Evolutionary conservation across 352 stramenopile genomes (phyloP).

Genomic region (Phytophthora meadii): DNA sequence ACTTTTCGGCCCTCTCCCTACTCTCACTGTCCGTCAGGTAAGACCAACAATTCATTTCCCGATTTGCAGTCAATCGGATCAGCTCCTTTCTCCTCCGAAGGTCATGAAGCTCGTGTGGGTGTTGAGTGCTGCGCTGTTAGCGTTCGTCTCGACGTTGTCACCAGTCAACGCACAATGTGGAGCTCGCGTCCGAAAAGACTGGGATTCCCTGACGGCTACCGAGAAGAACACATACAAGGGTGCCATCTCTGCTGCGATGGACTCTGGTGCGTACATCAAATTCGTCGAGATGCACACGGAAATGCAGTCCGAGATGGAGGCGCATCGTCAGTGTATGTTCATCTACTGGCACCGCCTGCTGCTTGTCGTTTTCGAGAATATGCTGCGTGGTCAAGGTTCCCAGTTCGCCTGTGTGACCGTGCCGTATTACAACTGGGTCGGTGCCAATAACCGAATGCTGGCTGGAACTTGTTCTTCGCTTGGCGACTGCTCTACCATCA

Average conservation of each 20-base stretch:
- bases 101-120: constrained; percentile 33
- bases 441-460: constrained; percentile 45
- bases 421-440: constrained; percentile 84
- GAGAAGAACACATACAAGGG: constrained; percentile 61
- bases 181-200: constrained; percentile 38
- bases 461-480: constrained; percentile 54
- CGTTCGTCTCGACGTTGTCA: constrained; percentile 3
- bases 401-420: constrained; percentile 76
- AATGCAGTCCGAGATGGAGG: constrained; percentile 56
- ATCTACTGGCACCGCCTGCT: constrained; percentile 84
- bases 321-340: constrained; percentile 78
- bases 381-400: constrained; percentile 65
- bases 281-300: constrained; percentile 74
- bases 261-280: constrained; percentile 61
- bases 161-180: constrained; percentile 29
- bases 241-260: constrained; percentile 56
- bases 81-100: constrained; percentile 10
- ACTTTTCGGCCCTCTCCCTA: constrained; percentile 10
- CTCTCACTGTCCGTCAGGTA: constrained; percentile 13
- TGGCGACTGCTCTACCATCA: constrained; percentile 51
- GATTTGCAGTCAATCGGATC: constrained; percentile 22
- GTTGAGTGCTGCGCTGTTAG: constrained; percentile 10
- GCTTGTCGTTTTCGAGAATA: constrained; percentile 81
- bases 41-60: constrained; percentile 17
- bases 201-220: constrained; percentile 26